Conservation (phyloP, 2,329 filamentous ascomycete genomes). For the Fulvia fulva region DNA sequence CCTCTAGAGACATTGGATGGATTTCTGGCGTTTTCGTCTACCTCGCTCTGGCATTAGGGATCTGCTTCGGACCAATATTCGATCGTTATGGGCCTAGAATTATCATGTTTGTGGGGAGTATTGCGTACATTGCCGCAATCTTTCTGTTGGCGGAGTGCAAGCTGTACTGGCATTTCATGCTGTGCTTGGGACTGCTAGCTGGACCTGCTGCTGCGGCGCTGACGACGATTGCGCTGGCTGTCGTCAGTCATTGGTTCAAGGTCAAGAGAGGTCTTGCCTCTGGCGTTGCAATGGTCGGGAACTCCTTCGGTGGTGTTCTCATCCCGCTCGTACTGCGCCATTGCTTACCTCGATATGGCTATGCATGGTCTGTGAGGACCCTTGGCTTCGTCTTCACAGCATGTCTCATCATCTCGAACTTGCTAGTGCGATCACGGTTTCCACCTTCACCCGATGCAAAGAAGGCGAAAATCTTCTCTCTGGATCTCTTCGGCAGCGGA, state of each 20-base stretch:
- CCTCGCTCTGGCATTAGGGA: constrained; percentile 43
- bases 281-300: constrained; percentile 40
- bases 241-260: constrained; percentile 41
- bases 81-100: constrained; percentile 46
- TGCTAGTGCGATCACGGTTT: constrained; percentile 36
- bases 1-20: constrained; percentile 47
- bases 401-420: constrained; percentile 32
- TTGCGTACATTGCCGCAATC: constrained; percentile 39
- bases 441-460: constrained; percentile 26
- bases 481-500: constrained; percentile 33
- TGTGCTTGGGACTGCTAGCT: constrained; percentile 34
- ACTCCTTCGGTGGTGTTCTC: constrained; percentile 36
- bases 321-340: constrained; percentile 36
- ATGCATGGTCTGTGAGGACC: constrained; percentile 36
- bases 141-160: constrained; percentile 47
- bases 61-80: constrained; percentile 49
- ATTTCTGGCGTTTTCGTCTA: constrained; percentile 48
- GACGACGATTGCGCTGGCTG: constrained; percentile 37
- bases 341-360: constrained; percentile 34
- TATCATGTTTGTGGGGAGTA: constrained; percentile 38
- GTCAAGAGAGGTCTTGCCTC: constrained; percentile 36
- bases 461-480: constrained; percentile 43
- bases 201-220: constrained; percentile 36
- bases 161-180: constrained; percentile 49
- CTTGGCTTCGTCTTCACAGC: constrained; percentile 37